Conservation (phyloP, 371 early-diverging fungal genomes). For the Saksenaea oblongispora region DNA sequence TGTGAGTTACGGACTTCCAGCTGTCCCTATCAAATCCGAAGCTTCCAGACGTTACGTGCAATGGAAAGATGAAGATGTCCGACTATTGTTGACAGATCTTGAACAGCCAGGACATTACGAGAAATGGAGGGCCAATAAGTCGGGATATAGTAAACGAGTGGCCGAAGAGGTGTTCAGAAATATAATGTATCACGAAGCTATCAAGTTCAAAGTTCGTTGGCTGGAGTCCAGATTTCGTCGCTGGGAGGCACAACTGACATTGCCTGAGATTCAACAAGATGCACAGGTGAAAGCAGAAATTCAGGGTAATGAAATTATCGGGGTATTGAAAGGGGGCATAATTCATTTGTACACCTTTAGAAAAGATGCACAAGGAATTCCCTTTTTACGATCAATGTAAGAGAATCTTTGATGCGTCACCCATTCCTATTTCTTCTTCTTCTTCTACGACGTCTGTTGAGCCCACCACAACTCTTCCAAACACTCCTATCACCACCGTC, state of each 20-base stretch:
- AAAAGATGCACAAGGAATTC: constrained; percentile 36
- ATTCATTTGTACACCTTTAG: constrained; percentile 15
- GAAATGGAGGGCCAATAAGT: constrained; percentile 40
- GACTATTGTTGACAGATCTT: constrained; percentile 27
- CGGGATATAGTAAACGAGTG: constrained; percentile 35
- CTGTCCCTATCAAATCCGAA: constrained; percentile 6
- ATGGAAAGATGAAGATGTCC: constrained; percentile 39
- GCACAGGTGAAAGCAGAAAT: constrained; percentile 5
- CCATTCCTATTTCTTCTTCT: not conserved
- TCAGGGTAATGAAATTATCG: constrained; percentile 3
- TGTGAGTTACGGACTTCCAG: not conserved
- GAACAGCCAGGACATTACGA: constrained; percentile 33
- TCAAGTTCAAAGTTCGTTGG: constrained; percentile 46
- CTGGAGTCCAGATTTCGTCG: constrained; percentile 29
- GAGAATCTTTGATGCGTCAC: constrained; percentile 19
- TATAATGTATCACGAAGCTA: constrained; percentile 39
- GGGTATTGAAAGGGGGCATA: constrained; percentile 6
- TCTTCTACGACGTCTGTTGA: not conserved
- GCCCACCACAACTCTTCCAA: not conserved
- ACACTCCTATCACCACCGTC: not conserved
- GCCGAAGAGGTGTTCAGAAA: constrained; percentile 32
- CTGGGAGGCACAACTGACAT: constrained; percentile 25
- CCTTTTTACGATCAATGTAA: constrained; percentile 37
- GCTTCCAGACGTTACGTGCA: constrained; percentile 34
- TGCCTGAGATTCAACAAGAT: constrained; percentile 12